Percentiles rank a stretch among this genome's conserved stretches.
Evolutionary conservation across 2,329 filamentous ascomycete genomes (phyloP).

Genomic region (Ophiocordyceps polyrhachis-furcata): DNA sequence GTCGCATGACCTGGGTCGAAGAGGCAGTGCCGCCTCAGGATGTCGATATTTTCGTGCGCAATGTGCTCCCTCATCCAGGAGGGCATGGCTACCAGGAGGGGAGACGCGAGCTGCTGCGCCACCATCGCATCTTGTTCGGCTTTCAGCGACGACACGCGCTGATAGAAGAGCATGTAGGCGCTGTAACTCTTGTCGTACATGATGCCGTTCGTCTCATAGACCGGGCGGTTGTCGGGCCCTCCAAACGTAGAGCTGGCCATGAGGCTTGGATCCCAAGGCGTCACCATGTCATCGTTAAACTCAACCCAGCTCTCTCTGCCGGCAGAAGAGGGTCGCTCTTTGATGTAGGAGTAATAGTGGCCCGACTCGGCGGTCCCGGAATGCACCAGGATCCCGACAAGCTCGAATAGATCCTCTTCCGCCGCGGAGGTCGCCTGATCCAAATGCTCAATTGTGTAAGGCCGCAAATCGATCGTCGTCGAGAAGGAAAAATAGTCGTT

Average conservation of each 20-base stretch:
- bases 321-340: slow-evolving; percentile 46
- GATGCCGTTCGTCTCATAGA: slow-evolving; percentile 25
- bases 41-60: slow-evolving; percentile 49
- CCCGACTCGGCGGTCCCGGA: slow-evolving; percentile 84
- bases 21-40: slow-evolving; percentile 61
- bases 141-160: slow-evolving; percentile 51
- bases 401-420: slow-evolving; percentile 61
- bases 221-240: slow-evolving; percentile 37
- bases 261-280: slow-evolving; percentile 50
- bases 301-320: slow-evolving; percentile 53
- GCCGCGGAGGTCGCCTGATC: slow-evolving; percentile 37
- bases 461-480: slow-evolving; percentile 62
- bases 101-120: slow-evolving; percentile 11
- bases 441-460: slow-evolving; percentile 75
- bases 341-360: slow-evolving; percentile 93
- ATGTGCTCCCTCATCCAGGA: slow-evolving; percentile 38
- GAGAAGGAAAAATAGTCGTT: slow-evolving; percentile 92
- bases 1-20: slow-evolving; percentile 53
- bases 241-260: slow-evolving; percentile 69
- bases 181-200: slow-evolving; percentile 56
- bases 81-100: slow-evolving; percentile 25
- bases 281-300: slow-evolving; percentile 83
- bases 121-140: slow-evolving; percentile 28
- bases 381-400: slow-evolving; percentile 90
- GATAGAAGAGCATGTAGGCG: slow-evolving; percentile 97